phyloP scores from a whole-genome alignment of 2,329 filamentous ascomycete genomes.

The Epichloe aotearoae region DNA sequence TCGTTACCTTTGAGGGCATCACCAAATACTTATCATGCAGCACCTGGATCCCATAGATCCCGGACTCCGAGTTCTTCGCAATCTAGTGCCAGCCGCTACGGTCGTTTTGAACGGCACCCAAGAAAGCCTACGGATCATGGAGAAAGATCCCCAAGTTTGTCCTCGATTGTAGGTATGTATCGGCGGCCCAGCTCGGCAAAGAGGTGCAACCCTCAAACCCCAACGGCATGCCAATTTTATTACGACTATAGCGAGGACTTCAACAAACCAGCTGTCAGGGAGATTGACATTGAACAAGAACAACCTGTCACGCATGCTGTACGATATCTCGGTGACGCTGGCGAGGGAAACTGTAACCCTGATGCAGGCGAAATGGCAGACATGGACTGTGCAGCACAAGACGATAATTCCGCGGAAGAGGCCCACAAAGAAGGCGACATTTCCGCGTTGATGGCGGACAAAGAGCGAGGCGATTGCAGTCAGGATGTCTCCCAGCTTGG shows the following conservation, averaged over 20 bases:
- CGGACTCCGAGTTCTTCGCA: constrained; percentile 24
- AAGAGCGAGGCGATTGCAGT: neutral
- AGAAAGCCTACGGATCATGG: constrained; percentile 24
- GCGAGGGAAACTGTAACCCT: neutral
- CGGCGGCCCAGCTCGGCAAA: constrained; percentile 15
- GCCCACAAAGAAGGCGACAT: neutral
- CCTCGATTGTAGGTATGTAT: constrained; percentile 38
- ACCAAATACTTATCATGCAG: constrained; percentile 13
- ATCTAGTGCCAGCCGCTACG: constrained; percentile 12
- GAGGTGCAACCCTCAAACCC: constrained; percentile 15
- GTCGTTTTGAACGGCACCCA: constrained; percentile 19
- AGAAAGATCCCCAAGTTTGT: constrained; percentile 32
- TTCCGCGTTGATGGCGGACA: neutral
- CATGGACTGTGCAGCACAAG: neutral
- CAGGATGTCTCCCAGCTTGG: neutral
- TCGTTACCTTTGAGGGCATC: constrained; percentile 23
- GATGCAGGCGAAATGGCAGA: neutral
- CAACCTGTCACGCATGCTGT: constrained; percentile 7
- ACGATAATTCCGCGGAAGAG: neutral
- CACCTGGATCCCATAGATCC: constrained; percentile 12
- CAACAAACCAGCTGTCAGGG: constrained; percentile 18
- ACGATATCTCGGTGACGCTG: neutral
- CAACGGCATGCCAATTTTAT: constrained; percentile 26
- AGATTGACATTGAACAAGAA: constrained; percentile 6
- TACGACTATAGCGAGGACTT: constrained; percentile 43